phyloP scores from a whole-genome alignment of 1,284 basidiomycete genomes.

The Takashimella tepidaria region DNA sequence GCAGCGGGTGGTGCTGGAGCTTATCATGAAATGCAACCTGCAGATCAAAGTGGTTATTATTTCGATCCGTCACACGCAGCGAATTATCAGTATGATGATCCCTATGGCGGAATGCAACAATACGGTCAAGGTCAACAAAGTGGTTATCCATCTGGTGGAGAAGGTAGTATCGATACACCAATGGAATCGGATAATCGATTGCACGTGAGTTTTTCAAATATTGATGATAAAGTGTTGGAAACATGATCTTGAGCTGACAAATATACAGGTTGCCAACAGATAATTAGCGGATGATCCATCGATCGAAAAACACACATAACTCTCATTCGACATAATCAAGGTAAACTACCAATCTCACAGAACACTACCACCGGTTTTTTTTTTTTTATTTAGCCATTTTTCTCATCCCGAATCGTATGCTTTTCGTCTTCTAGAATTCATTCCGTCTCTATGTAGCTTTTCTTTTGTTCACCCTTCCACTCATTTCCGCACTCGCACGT shows the following conservation, averaged over 20 bases:
- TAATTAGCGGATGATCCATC: no score
- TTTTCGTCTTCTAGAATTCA: no score
- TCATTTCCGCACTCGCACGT: no score
- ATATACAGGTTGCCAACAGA: no score
- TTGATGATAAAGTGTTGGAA: no score
- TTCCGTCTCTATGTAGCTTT: no score
- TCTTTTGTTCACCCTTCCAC: no score
- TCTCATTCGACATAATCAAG: not conserved
- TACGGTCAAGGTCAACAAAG: slow-evolving; percentile 9
- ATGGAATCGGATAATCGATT: slow-evolving; percentile 26
- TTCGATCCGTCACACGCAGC: slow-evolving; percentile 32
- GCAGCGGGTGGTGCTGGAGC: slow-evolving; percentile 21
- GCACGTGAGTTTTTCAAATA: slow-evolving; percentile 24
- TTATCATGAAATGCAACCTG: slow-evolving; percentile 11
- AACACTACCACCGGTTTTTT: no score
- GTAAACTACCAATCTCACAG: not conserved
- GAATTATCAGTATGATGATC: slow-evolving; percentile 13
- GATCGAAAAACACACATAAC: no score
- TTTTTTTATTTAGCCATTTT: no score
- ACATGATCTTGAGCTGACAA: no score
- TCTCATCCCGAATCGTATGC: no score
- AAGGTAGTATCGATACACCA: slow-evolving; percentile 29
- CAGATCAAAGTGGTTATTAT: slow-evolving; percentile 37
- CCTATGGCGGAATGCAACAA: slow-evolving; percentile 13
- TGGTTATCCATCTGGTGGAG: slow-evolving; percentile 18